Evolutionary conservation across 208 protist species (phyloP), one percentile per base, ranked within the genome.

Genomic region (Acanthamoeba sp.): DNA sequence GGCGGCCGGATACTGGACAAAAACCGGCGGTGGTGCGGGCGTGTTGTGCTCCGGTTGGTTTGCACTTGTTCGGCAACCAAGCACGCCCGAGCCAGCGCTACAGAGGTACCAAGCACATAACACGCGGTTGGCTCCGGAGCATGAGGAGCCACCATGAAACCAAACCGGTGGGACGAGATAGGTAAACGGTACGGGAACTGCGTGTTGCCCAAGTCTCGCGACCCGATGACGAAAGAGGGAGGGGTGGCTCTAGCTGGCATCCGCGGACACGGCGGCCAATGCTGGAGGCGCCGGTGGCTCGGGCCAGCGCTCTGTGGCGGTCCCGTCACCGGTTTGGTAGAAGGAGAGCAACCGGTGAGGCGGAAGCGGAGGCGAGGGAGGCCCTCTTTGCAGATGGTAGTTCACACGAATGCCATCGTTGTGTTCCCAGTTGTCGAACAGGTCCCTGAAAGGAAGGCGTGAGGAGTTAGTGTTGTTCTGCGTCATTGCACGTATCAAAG

Each of bases 361-460:
- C 14, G 69, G 69, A 80, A 80, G 69, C 14, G 69, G 40, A 32
- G 78, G 48, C 0, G 78, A 87, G 12, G 78, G 78, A 40, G 78
- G 48, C 4, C 29, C 78, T 4, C 45, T 24, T 38, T 62, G 29
- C 10, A 14, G 78, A 18, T 55, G 45, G 48, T 87, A 87, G 29
- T n/a, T 87, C 4, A 87, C n/a, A 3, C 78, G 78, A 5, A 87
- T 16, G 14, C 45, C 78, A 38, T 87, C 78, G 48, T 87, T 87
- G 20, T 38, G 22, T 20, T 87, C 78, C 78, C 78, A 87, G 78
- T 87, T 87, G 48, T 87, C 78, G 29, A 87, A 87, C 48, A 87
- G 34, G 27, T 87, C 78, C 45, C 78, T 87, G 55, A 6, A 73
- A 14, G 12, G 59, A n/a, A 71, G 64, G 40, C 40, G 14, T 48